phyloP scores from a whole-genome alignment of 2,329 filamentous ascomycete genomes.

The Beauveria asiatica region DNA sequence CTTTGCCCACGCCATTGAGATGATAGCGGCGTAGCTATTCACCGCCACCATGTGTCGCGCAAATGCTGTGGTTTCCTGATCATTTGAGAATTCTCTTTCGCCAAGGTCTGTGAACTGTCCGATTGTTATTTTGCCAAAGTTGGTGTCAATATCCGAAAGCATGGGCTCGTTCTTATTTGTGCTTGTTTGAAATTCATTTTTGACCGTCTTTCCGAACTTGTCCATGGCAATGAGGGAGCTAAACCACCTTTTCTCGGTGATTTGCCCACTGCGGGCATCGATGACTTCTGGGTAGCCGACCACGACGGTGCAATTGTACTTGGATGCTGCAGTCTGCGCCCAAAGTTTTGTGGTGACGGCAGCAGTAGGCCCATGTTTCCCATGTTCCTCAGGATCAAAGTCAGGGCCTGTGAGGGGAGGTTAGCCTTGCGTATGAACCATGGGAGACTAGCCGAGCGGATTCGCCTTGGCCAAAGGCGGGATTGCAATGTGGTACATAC shows the following conservation, averaged over 20 bases:
- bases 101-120: slow-evolving; percentile 35
- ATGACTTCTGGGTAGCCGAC: slow-evolving; percentile 68
- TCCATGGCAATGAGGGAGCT: slow-evolving; percentile 47
- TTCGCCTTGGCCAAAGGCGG: background rate
- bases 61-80: background rate
- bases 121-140: slow-evolving; percentile 38
- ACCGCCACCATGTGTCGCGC: slow-evolving; percentile 44
- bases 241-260: slow-evolving; percentile 41
- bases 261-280: slow-evolving; percentile 39
- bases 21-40: slow-evolving; percentile 52
- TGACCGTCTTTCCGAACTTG: slow-evolving; percentile 49
- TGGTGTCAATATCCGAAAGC: slow-evolving; percentile 34
- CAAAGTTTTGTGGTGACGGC: slow-evolving; percentile 63
- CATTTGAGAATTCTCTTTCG: background rate
- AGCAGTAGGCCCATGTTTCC: slow-evolving; percentile 52
- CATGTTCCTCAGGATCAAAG: slow-evolving; percentile 59
- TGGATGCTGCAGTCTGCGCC: slow-evolving; percentile 58
- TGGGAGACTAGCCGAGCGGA: background rate
- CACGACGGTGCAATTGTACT: slow-evolving; percentile 58
- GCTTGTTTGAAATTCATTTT: slow-evolving; percentile 50
- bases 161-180: slow-evolving; percentile 43
- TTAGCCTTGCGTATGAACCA: background rate
- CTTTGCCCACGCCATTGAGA: slow-evolving; percentile 72
- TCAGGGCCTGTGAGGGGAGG: background rate
- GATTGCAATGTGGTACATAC: background rate